A percentile compares a stretch with the other conserved stretches of the same genome.
These are phyloP conservation scores for Paecilomyces dactylethromorphus DNA, from an alignment of 2,329 filamentous ascomycete genomes.

Conservation along the genomic window DNA sequence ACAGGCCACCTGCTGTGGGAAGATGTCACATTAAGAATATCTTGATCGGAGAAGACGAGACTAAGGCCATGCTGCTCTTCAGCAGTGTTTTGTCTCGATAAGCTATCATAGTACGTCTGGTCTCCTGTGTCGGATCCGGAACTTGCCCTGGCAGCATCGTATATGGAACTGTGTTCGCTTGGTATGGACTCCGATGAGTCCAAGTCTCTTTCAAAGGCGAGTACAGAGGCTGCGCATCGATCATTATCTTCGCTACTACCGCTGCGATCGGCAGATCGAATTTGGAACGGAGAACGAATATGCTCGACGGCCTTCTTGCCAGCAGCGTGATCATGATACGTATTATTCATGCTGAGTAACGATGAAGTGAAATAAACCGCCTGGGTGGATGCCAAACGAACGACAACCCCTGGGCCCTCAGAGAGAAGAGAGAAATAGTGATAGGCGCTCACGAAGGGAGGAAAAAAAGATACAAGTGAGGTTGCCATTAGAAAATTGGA, in stretches of 20 bases:
- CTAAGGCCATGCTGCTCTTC: not conserved
- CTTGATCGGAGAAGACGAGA: not conserved
- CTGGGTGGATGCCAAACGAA: not conserved
- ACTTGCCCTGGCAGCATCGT: constrained; percentile 27
- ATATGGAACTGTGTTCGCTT: constrained; percentile 32
- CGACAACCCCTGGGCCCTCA: not conserved
- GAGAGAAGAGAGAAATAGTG: constrained; percentile 1
- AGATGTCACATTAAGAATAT: constrained; percentile 6
- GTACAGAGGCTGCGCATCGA: constrained; percentile 13
- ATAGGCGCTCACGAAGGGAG: not conserved
- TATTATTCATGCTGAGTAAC: not conserved
- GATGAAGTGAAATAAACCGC: not conserved
- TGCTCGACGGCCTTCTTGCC: constrained; percentile 3
- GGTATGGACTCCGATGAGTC: constrained; percentile 24
- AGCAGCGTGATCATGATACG: not conserved
- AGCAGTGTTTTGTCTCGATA: not conserved
- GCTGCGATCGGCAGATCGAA: not conserved
- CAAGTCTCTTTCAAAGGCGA: constrained; percentile 12
- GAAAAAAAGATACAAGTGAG: not conserved
- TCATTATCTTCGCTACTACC: not conserved
- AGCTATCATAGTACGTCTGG: constrained; percentile 4
- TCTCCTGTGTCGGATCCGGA: constrained; percentile 17
- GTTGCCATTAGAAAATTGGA: not conserved
- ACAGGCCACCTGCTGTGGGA: constrained; percentile 13
- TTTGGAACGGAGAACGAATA: not conserved